A percentile compares a stretch with the other conserved stretches of the same genome.
phyloP scores from a whole-genome alignment of 1,139 yeast genomes.

The Geotrichum fermentans region DNA sequence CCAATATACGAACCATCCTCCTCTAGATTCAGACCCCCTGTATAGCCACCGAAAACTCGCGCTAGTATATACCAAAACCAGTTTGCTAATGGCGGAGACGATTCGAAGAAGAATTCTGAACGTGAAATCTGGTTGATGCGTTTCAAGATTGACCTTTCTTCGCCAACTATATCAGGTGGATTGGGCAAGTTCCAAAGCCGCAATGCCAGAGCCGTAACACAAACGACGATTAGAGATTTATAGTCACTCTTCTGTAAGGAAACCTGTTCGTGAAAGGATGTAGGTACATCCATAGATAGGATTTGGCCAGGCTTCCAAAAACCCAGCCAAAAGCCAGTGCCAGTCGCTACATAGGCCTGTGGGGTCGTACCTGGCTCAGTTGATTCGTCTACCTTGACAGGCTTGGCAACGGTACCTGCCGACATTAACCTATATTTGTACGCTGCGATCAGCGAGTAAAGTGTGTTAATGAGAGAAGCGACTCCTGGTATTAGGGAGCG shows the following conservation, averaged over 20 bases:
- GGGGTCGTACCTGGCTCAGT: no score
- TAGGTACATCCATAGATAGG: constrained; percentile 18
- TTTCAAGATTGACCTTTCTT: constrained; percentile 54
- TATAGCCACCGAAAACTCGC: constrained; percentile 40
- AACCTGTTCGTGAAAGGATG: not conserved
- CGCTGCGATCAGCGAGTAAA: no score
- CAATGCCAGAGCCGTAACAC: constrained; percentile 13
- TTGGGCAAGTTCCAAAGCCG: constrained; percentile 24
- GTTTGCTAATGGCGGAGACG: constrained; percentile 59
- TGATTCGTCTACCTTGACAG: no score
- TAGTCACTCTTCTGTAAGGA: constrained; percentile 12
- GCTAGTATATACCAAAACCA: constrained; percentile 47
- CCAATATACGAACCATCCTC: constrained; percentile 35
- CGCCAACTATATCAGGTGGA: constrained; percentile 45
- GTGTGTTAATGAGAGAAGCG: no score
- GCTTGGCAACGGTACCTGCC: no score
- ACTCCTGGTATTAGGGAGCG: no score
- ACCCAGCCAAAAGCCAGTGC: constrained; percentile 29
- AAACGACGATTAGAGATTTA: constrained; percentile 10
- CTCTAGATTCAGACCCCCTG: constrained; percentile 40
- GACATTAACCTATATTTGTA: no score
- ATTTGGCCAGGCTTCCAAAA: constrained; percentile 26
- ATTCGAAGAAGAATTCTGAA: constrained; percentile 53
- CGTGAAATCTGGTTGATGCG: constrained; percentile 49
- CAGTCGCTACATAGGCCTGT: constrained; percentile 22